Percentiles rank a stretch among this genome's conserved stretches.
These are phyloP conservation scores for Cadophora malorum DNA, from an alignment of 2,329 filamentous ascomycete species.

Conservation along the genomic window DNA sequence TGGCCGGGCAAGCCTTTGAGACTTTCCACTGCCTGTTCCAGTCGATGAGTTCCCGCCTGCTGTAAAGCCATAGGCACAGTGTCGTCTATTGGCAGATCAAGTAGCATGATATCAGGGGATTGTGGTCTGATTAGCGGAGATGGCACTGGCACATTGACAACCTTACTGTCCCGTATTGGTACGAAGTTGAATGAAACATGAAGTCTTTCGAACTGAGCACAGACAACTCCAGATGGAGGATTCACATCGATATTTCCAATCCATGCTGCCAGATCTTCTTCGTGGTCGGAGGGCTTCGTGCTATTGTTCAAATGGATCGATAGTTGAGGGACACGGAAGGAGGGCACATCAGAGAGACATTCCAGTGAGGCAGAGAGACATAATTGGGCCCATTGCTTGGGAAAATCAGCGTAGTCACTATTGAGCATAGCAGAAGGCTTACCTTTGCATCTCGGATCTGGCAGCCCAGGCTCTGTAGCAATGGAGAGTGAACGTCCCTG, in stretches of 20 bases:
- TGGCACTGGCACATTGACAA: neutral
- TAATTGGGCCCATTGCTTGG: conserved; percentile 28
- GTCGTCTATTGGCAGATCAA: conserved; percentile 7
- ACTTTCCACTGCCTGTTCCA: conserved; percentile 10
- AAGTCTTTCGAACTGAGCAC: conserved; percentile 34
- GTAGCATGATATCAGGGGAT: conserved; percentile 4
- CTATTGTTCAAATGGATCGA: conserved; percentile 33
- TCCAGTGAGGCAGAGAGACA: conserved; percentile 35
- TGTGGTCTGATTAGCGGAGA: neutral
- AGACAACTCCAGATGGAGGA: conserved; percentile 31
- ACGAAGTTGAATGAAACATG: conserved; percentile 36
- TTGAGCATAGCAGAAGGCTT: neutral
- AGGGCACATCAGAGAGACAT: neutral
- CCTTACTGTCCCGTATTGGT: neutral
- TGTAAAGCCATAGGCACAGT: neutral
- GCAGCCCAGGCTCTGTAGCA: conserved; percentile 32
- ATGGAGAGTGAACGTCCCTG: neutral
- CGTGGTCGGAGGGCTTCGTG: neutral
- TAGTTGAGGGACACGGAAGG: conserved; percentile 18
- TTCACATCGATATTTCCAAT: conserved; percentile 30
- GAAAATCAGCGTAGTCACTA: neutral
- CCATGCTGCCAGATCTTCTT: conserved; percentile 21
- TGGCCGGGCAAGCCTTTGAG: neutral
- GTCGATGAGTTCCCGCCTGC: neutral
- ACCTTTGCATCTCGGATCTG: conserved; percentile 37